Evolutionary conservation across 2,329 filamentous ascomycete genomes (phyloP).

Genomic region (Colletotrichum truncatum): DNA sequence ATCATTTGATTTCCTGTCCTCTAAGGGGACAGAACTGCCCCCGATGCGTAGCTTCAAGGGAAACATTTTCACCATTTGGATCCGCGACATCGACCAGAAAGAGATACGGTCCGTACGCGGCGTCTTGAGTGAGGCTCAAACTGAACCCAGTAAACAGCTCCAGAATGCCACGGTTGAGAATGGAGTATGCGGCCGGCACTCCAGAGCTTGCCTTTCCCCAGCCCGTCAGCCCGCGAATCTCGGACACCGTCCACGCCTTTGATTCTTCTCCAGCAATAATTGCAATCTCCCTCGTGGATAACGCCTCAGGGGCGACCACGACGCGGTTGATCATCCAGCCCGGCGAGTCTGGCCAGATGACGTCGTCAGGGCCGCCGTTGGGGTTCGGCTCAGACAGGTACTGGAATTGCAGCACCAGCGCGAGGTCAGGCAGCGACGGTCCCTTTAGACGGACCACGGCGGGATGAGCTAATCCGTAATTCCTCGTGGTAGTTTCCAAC

Average conservation of each 20-base stretch:
- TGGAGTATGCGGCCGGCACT: too few relatives aligned
- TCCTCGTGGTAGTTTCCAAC: too few relatives aligned
- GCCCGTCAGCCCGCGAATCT: background rate
- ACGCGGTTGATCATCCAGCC: conserved; percentile 12
- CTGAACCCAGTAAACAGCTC: background rate
- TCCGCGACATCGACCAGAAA: background rate
- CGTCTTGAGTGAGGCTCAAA: background rate
- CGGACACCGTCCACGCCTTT: background rate
- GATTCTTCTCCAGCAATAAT: background rate
- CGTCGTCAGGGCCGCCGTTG: too few relatives aligned
- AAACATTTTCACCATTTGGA: background rate
- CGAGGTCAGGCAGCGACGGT: background rate
- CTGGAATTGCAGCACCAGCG: conserved; percentile 3
- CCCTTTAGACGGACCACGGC: background rate
- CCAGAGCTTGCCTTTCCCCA: too few relatives aligned
- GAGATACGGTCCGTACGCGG: background rate
- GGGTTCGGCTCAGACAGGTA: background rate
- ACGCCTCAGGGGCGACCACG: background rate
- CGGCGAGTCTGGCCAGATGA: too few relatives aligned
- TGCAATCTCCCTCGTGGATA: background rate
- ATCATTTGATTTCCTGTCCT: too few relatives aligned
- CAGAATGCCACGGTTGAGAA: background rate
- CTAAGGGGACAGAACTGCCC: too few relatives aligned
- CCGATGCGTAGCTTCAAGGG: too few relatives aligned
- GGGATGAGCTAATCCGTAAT: background rate